phyloP scores from a whole-genome alignment of 73 alveolate species.

The Paramecium primaurelia region DNA sequence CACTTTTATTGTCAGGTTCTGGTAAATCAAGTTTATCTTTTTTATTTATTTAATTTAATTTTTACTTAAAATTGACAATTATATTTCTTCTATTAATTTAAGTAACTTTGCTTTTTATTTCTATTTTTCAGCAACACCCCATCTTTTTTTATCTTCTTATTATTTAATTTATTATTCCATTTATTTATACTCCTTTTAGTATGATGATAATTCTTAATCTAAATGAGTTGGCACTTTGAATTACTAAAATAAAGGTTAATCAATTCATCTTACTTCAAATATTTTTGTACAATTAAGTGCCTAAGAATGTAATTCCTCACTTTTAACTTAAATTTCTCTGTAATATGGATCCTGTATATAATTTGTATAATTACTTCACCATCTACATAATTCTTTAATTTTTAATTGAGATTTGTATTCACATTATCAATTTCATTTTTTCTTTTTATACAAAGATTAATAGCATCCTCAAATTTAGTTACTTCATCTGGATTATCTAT shows the following conservation, averaged over 20 bases:
- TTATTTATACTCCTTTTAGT: neutral
- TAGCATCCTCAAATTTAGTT: neutral
- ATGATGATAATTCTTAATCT: neutral
- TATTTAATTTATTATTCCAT: neutral
- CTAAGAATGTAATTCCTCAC: neutral
- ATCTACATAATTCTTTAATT: neutral
- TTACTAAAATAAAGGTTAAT: neutral
- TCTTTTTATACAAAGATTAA: neutral
- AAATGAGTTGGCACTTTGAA: neutral
- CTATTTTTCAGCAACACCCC: neutral
- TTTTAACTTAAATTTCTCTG: neutral
- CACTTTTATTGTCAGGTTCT: neutral
- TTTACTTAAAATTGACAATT: neutral
- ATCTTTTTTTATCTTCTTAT: neutral
- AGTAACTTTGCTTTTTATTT: neutral
- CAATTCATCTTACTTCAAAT: neutral
- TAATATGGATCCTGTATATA: neutral
- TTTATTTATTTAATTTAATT: neutral
- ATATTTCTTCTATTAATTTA: slow-evolving; percentile 3
- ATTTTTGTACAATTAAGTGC: neutral
- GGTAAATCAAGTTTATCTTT: slow-evolving; percentile 5
- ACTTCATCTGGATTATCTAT: neutral
- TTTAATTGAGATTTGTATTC: neutral
- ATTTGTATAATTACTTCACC: neutral
- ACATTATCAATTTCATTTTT: neutral